Base-by-base conservation (phyloP, 352 stramenopile species). In the Pythium aquatile region DNA sequence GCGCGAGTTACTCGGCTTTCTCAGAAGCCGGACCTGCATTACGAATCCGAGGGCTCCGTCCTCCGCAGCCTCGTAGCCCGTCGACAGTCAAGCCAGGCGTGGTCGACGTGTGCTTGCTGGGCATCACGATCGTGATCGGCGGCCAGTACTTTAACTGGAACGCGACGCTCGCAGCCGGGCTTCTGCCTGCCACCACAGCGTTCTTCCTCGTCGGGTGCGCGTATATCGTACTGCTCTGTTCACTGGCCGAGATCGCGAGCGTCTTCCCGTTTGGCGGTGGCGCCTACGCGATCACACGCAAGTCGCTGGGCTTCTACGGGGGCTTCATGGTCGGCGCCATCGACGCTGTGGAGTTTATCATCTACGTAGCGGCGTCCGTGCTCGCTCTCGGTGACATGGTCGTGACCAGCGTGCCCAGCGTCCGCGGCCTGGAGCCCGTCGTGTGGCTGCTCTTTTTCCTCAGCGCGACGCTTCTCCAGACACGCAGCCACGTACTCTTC, bases 101-200 rank as follows among this genome's bases (percentile, higher is more conserved):
- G 0, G 32, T 70, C 29, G 72, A 79, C 42, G 42, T 79, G 29
- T 65, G 28, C 52, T 17, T 68, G n/a, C 66, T 79, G 13, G 72
- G 65, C 0, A 54, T 76, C 35, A 75, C 72, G 5, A 69, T 67
- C 20, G 66, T 74, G 1, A 37, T 79, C 28, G 65, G 72, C 11
- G 72, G 68, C 5, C 65, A 79, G 44, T 74, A 67, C 39, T 69
- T 76, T 40, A 63, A n/a, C 28, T 79, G 72, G 72, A 79, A 79
- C 58, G 47, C 54, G 1, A 61, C 44, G 17, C 57, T 79, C 30
- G 42, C 60, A 1, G 65, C 69, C 0, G 72, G 72, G 5, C 26
- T 79, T 40, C 2, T 63, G 0, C 56, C 52, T 5, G 59, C 55
- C 20, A 20, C 44, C 8, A 55, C 56, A 0, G 51, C 61, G 7